Conservation (phyloP, 495 filamentous ascomycete genomes). For the Penicillium macrosclerotiorum region DNA sequence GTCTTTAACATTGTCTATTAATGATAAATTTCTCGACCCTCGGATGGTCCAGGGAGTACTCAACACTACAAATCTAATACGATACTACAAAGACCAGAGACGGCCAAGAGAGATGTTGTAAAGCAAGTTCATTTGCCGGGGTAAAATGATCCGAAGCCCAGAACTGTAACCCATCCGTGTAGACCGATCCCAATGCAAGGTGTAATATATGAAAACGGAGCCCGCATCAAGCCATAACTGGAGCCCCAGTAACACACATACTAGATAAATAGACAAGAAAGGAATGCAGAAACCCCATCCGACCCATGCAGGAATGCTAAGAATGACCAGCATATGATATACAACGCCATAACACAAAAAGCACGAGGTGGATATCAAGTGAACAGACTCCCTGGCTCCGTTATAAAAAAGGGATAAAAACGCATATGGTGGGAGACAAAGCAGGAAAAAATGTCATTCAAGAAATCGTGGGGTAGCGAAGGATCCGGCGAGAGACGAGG, state of each 20-base stretch:
- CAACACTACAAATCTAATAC: too few species aligned
- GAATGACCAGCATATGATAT: conserved; percentile 3
- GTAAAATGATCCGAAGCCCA: conserved; percentile 2
- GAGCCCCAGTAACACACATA: not conserved
- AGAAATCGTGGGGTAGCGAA: not conserved
- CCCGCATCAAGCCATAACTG: conserved; percentile 3
- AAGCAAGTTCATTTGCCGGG: conserved; percentile 13
- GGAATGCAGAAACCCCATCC: conserved; percentile 15
- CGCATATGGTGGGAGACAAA: not conserved
- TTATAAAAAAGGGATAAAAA: not conserved
- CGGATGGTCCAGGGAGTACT: too few species aligned
- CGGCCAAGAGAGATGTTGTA: not conserved
- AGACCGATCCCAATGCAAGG: conserved; percentile 23
- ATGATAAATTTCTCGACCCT: too few species aligned
- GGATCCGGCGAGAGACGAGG: too few species aligned
- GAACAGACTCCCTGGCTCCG: conserved; percentile 8
- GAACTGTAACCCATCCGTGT: conserved; percentile 20
- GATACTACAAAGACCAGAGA: too few species aligned
- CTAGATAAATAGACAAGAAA: conserved; percentile 4
- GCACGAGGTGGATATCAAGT: conserved; percentile 22
- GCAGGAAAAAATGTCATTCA: conserved; percentile 1
- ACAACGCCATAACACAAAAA: conserved; percentile 3
- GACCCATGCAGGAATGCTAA: conserved; percentile 23
- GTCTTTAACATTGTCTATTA: too few species aligned
- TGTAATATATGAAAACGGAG: conserved; percentile 16